A percentile compares a stretch with the other conserved stretches of the same genome.
These are phyloP conservation scores for Endocarpon pusillum DNA, from an alignment of 495 filamentous ascomycete genomes.

Conservation along the genomic window DNA sequence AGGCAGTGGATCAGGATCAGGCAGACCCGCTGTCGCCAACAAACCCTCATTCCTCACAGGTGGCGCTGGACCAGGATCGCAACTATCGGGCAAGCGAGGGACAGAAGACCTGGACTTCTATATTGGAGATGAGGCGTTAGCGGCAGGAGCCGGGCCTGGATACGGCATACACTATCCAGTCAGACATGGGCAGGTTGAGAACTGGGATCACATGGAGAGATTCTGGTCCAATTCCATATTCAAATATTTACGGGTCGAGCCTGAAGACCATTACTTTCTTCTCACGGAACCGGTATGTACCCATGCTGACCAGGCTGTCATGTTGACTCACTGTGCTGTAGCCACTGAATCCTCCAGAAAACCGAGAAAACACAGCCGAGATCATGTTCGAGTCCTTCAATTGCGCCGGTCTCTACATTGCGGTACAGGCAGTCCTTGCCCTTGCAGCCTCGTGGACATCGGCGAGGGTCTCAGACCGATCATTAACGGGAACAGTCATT, in stretches of 20 bases:
- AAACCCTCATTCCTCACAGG: slow-evolving; percentile 93
- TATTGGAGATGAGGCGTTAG: slow-evolving; percentile 89
- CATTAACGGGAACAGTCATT: slow-evolving; percentile 94
- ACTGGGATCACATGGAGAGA: slow-evolving; percentile 98
- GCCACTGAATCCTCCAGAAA: slow-evolving; percentile 95
- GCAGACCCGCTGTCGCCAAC: slow-evolving; percentile 74
- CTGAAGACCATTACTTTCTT: slow-evolving; percentile 95
- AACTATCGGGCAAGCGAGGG: slow-evolving; percentile 80
- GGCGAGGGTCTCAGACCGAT: slow-evolving; percentile 89
- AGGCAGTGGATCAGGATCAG: slow-evolving; percentile 58
- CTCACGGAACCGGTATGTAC: slow-evolving; percentile 79
- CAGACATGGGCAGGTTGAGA: slow-evolving; percentile 92
- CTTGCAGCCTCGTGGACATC: slow-evolving; percentile 97
- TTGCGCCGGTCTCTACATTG: slow-evolving; percentile 96
- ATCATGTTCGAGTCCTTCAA: slow-evolving; percentile 99
- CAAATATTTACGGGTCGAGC: slow-evolving; percentile 95
- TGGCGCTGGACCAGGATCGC: slow-evolving; percentile 60
- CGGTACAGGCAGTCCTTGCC: slow-evolving; percentile 91
- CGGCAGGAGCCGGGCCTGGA: slow-evolving; percentile 68
- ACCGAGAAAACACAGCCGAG: slow-evolving; percentile 96
- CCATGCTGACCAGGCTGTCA: not conserved
- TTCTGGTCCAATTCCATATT: slow-evolving; percentile 99
- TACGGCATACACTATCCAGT: slow-evolving; percentile 97
- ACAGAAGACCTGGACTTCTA: slow-evolving; percentile 98
- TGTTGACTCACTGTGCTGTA: slow-evolving; percentile 20